Evolutionary conservation across 2,329 filamentous ascomycete species (phyloP).

Genomic region (Fusarium xyrophilum): DNA sequence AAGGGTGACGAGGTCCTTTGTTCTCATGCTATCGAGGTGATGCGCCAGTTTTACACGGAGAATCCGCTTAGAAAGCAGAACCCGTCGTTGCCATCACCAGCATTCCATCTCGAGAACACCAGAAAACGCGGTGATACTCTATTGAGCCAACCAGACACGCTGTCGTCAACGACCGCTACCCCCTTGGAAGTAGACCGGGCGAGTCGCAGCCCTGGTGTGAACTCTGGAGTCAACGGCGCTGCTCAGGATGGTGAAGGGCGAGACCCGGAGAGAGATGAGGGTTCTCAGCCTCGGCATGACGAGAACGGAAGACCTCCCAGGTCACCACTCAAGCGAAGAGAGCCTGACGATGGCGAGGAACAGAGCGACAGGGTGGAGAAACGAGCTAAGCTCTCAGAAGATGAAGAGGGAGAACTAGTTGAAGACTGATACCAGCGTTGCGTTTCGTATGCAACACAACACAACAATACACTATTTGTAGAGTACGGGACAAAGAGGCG

Average conservation of each 20-base stretch:
- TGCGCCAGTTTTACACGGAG: constrained; percentile 72
- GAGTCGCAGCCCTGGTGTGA: constrained; percentile 60
- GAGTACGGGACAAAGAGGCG: constrained; percentile 34
- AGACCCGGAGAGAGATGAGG: constrained; percentile 40
- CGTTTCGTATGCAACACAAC: neutral
- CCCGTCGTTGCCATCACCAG: constrained; percentile 60
- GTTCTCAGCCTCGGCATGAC: constrained; percentile 47
- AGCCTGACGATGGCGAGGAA: constrained; percentile 45
- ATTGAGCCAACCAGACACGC: constrained; percentile 51
- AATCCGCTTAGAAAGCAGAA: constrained; percentile 68
- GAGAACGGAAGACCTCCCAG: constrained; percentile 43
- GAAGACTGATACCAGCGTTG: constrained; percentile 41
- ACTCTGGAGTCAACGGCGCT: constrained; percentile 49
- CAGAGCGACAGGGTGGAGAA: constrained; percentile 52
- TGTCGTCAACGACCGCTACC: constrained; percentile 58
- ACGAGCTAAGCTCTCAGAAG: constrained; percentile 54
- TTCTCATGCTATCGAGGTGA: constrained; percentile 74
- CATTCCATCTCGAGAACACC: constrained; percentile 64
- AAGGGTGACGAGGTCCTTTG: constrained; percentile 75
- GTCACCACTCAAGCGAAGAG: constrained; percentile 55
- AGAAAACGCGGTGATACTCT: constrained; percentile 56
- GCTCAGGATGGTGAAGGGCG: constrained; percentile 45
- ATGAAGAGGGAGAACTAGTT: constrained; percentile 58
- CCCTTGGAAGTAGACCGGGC: constrained; percentile 56
- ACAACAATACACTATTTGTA: constrained; percentile 13